Evolutionary conservation across 163 green algal species (phyloP), one percentile per base, ranked within the genome.

Genomic region (Scenedesmus sp.): DNA sequence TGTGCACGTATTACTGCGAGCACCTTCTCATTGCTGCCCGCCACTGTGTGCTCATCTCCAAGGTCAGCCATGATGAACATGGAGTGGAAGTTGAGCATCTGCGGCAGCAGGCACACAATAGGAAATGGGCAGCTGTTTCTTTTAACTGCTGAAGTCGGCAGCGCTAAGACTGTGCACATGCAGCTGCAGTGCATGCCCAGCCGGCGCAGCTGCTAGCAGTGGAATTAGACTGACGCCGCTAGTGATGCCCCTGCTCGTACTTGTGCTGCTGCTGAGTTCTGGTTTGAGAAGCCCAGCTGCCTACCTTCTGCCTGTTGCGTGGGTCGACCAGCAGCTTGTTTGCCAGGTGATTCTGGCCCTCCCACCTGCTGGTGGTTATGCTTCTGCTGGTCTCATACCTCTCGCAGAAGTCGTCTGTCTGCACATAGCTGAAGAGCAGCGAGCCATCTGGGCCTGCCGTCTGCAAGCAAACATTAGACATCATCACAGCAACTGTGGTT

Each of bases 51-150:
- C 86, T 96, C 93, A 3, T 90, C 86, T 0, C 90, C 94, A 52
- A 96, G 90, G 90, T 96, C 94, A 34, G 93, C 94, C 94, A 97
- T 94, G 70, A 97, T 93, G 94, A 94, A 96, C 95, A 97, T 97
- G 57, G 91, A 92, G 20, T 94, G 92, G 91, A 94, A 96, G 93
- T 94, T 94, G 4, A 96, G 88, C 59, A 96, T 93, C 95, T 96
- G 92, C 62, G 59, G 34, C 77, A 84, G 1, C 2, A 4, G 8
- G 4, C 2, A 34, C 77, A 84, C 26, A 3, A n/a, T 34, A 60
- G n/a, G 77, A 34, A 0, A 12, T 26, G 0, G 9, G 18, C 23
- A 56, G 20, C 77, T n/a, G 8, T 13, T 60, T 4, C 1, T n/a
- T 34, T 34, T 34, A 2, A 82, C 2, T 83, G 26, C 74, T 55